Evolutionary conservation across 176 grass and related monocot genomes (phyloP).

Genomic region (Miscanthus lutarioriparius): DNA sequence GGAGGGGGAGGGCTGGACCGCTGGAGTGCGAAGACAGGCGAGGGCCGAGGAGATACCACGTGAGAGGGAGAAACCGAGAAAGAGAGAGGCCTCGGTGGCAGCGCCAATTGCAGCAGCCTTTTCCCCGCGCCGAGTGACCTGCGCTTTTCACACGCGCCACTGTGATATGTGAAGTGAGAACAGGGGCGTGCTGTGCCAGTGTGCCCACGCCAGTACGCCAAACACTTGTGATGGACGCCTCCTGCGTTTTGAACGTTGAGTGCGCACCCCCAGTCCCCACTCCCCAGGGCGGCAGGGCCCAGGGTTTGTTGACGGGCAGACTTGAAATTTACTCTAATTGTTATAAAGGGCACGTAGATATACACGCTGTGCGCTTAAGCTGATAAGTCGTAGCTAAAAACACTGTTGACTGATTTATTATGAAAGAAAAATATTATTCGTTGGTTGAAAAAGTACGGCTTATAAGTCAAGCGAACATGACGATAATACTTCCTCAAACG

Average conservation of each 20-base stretch:
- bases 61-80: conserved; percentile 17
- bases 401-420: too few relatives aligned
- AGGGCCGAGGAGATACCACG: conserved; percentile 32
- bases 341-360: not conserved
- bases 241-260: conserved; percentile 2
- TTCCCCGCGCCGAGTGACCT: conserved; percentile 14
- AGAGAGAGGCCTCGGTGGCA: conserved; percentile 32
- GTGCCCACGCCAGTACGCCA: not conserved
- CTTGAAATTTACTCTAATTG: not conserved
- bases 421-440: too few relatives aligned
- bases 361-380: too few relatives aligned
- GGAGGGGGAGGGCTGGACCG: not conserved
- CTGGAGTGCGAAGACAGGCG: conserved; percentile 1
- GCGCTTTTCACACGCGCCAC: conserved; percentile 34
- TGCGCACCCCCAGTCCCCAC: not conserved
- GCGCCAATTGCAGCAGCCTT: conserved; percentile 47
- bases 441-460: too few relatives aligned
- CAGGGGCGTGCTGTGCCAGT: not conserved
- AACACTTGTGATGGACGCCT: not conserved
- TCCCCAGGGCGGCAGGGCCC: not conserved
- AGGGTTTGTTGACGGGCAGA: not conserved
- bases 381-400: too few relatives aligned
- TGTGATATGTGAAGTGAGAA: not conserved
- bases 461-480: too few relatives aligned
- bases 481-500: too few relatives aligned